Evolutionary conservation across 2,329 filamentous ascomycete species (phyloP).

Genomic region (Exophiala sp.): DNA sequence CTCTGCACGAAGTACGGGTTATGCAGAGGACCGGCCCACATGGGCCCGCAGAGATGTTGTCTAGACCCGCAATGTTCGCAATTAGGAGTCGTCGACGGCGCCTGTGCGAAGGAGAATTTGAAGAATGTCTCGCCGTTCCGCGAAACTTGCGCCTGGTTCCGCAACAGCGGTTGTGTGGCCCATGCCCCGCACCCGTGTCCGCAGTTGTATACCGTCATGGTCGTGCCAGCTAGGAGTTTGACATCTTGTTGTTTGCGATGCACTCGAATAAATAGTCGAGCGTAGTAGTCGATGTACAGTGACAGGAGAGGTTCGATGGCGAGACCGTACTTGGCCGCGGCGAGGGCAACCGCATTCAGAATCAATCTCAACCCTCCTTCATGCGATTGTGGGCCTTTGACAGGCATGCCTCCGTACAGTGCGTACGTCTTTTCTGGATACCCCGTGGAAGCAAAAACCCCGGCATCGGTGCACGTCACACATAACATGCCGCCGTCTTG

Average conservation of each 20-base stretch:
- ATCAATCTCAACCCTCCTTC: constrained; percentile 85
- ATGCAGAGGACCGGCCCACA: constrained; percentile 90
- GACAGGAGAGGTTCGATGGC: constrained; percentile 86
- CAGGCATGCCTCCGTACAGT: constrained; percentile 82
- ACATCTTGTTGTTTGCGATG: constrained; percentile 74
- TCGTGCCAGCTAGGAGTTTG: constrained; percentile 84
- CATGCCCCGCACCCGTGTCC: constrained; percentile 88
- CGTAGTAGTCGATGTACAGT: constrained; percentile 93
- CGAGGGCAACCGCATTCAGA: constrained; percentile 69
- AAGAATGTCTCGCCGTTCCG: constrained; percentile 68
- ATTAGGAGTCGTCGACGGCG: constrained; percentile 57
- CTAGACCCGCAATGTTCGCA: constrained; percentile 82
- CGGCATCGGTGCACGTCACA: constrained; percentile 93
- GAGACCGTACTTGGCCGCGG: constrained; percentile 78
- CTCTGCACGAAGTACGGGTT: constrained; percentile 73
- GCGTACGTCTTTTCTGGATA: constrained; percentile 93
- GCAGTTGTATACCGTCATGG: constrained; percentile 89
- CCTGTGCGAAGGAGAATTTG: constrained; percentile 71
- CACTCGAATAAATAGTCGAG: constrained; percentile 79
- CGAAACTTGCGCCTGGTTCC: constrained; percentile 59
- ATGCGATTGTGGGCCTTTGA: constrained; percentile 80
- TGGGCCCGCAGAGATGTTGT: constrained; percentile 83
- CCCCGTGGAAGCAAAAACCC: constrained; percentile 87
- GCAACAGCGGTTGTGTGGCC: constrained; percentile 72
- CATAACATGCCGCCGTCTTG: constrained; percentile 85